Evolutionary conservation across 2,329 filamentous ascomycete genomes (phyloP), one percentile per base, ranked within the genome.

Genomic region (Xylariaceae sp.): DNA sequence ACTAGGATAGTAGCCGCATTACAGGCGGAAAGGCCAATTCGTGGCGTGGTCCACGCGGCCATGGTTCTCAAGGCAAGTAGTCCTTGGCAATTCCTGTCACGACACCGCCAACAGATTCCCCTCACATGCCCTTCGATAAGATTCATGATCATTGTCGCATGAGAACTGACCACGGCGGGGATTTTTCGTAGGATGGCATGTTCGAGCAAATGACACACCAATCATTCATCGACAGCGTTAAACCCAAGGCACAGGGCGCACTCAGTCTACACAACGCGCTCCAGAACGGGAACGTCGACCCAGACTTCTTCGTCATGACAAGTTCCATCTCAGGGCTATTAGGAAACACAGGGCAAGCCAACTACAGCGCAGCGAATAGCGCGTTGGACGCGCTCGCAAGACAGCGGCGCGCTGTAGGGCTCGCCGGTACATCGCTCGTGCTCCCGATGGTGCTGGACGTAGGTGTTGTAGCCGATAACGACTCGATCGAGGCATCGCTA

Each of bases 261-360:
- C 8, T 47, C 16, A 54, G 46, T 5, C 54, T 63, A 0, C 56
- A 65, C 22, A 29, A 10, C 5, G 58, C 46, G 6, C 51, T 61
- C 1, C 19, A 54, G 36, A 39, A 15, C 18, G 32, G 29, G 13
- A 54, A 49, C 7, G 47, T 49, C 16, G 40, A 49, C 3, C 58
- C 57, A 1, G 61, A 64, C 42, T 65, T 64, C 53, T 65, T 65
- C 51, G 39, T 65, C 19, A 57, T 63, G 58, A 63, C 63, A n/a
- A 63, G 58, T 36, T 64, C 62, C 41, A 54, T 64, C 8, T 63
- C 62, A 2, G 61, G 45, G 7, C 32, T 58, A 1, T 48, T 64
- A 6, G 62, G 61, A 13, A 59, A 53, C 9, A 49, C 57, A 1
- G 62, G 60, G 1, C 61, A 65, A 40, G 51, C 42, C 10, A 65